These are phyloP conservation scores for Aspergillus sp. DNA, from an alignment of 2,329 filamentous ascomycete genomes.

Conservation along the genomic window DNA sequence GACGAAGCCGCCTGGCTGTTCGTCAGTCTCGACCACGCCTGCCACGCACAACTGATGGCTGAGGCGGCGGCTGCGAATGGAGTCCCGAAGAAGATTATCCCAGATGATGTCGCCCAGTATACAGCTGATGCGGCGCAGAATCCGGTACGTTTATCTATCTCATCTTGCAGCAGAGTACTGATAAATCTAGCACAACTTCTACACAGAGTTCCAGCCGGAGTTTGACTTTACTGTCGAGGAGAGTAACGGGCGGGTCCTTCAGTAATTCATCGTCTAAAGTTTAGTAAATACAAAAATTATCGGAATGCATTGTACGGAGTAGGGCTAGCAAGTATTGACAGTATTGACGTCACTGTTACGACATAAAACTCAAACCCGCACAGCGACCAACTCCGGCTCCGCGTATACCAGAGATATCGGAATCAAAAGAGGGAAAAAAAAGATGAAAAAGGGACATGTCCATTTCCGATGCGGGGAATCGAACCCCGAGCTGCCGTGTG, in stretches of 20 bases:
- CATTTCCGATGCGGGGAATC: conserved; percentile 23
- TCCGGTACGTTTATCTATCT: conserved; percentile 25
- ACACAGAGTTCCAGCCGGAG: conserved; percentile 41
- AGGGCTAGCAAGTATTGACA: too few relatives aligned
- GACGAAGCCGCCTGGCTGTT: conserved; percentile 43
- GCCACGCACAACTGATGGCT: conserved; percentile 42
- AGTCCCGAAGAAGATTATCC: conserved; percentile 35
- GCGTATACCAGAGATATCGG: background rate
- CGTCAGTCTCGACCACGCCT: conserved; percentile 42
- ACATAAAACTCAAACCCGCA: too few relatives aligned
- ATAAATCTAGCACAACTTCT: conserved; percentile 37
- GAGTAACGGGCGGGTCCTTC: conserved; percentile 34
- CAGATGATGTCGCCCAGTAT: conserved; percentile 33
- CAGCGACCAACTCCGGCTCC: background rate
- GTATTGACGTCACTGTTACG: too few relatives aligned
- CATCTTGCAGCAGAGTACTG: conserved; percentile 1
- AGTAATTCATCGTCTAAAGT: conserved; percentile 1
- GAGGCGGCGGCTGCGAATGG: conserved; percentile 43
- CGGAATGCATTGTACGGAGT: background rate
- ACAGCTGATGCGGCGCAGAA: conserved; percentile 38
- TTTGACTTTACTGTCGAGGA: conserved; percentile 40
- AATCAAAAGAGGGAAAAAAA: background rate
- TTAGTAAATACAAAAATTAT: too few relatives aligned
- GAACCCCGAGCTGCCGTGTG: conserved; percentile 24
- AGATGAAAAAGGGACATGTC: background rate